Evolutionary conservation across 1,139 yeast species (phyloP), one percentile per base, ranked within the genome.

Genomic region (Saccharomyces hybrid): DNA sequence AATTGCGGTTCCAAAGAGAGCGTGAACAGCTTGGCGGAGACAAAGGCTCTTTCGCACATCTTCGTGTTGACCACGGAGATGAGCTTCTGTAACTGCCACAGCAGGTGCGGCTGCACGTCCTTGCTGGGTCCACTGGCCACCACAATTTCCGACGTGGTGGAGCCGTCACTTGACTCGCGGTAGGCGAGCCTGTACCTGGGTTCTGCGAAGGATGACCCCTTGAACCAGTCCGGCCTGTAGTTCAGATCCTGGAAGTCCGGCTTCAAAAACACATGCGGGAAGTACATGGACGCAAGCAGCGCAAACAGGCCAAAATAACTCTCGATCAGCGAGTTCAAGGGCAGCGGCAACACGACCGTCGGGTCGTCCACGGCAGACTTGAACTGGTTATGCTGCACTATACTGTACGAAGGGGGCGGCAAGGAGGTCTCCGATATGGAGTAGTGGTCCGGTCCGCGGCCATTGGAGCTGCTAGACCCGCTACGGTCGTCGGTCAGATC

Each of bases 291-390:
- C 30, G 65, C 56, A 34, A 58, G 61, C 28, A 63, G 58, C 3
- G 67, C 61, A 53, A 59, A 66, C 26, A 67, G 56, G 1, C 67
- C 64, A 32, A 66, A 60, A 56, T 67, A 67, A 49, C 63, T 61
- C 49, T 65, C 66, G 26, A 65, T 54, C 5, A 64, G 16, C 4
- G 65, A 60, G 42, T 62, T 63, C 6, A 55, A 56, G 9, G 67
- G 62, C 25, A 57, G 52, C 11, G 70, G 69, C 11, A 62, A 49
- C 3, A 66, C 51, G 5, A 64, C 60, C 1, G 66, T 61, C 2
- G 68, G 68, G 49, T 61, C 66, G 11, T 48, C 47, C 5, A 57
- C 49, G 13, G 57, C 56, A 2, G 44, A 34, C 50, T 61, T 63
- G 25, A 49, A 26, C 5, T 52, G 26, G 4, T 55, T 46, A 25